Conservation (phyloP, 176 grass and related monocot species). For the Carex scoparia region DNA sequence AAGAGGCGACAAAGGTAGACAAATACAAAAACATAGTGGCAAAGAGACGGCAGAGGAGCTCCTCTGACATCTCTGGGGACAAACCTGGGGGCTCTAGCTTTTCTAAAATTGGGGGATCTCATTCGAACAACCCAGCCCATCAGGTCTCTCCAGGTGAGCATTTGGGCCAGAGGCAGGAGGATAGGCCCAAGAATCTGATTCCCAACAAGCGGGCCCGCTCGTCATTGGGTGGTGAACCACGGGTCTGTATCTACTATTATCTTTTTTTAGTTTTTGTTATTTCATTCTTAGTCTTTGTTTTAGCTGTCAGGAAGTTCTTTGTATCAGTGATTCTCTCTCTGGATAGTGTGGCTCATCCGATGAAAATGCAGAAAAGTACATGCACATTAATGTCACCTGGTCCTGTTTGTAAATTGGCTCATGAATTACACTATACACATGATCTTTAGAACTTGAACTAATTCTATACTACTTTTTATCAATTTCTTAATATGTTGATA, state of each 20-base stretch:
- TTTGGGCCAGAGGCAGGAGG: conserved; percentile 39
- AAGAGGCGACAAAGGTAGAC: conserved; percentile 53
- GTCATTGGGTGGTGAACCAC: conserved; percentile 51
- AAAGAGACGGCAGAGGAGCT: conserved; percentile 58
- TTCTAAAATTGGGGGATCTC: conserved; percentile 39
- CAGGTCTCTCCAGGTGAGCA: conserved; percentile 29
- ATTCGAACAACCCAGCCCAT: conserved; percentile 25
- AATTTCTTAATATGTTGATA: background rate
- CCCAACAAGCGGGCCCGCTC: conserved; percentile 67
- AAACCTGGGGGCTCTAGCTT: conserved; percentile 24
- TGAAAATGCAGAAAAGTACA: background rate
- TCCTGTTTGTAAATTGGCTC: background rate
- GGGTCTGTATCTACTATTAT: conserved; percentile 50
- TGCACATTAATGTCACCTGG: background rate
- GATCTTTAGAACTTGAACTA: background rate
- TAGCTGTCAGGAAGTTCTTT: background rate
- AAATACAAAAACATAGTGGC: conserved; percentile 54
- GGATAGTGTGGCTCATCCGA: background rate
- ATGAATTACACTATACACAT: background rate
- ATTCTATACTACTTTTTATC: background rate
- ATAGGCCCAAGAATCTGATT: conserved; percentile 48
- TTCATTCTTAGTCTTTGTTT: conserved; percentile 1
- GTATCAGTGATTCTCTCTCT: background rate
- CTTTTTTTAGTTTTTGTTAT: conserved; percentile 17
- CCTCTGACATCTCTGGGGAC: conserved; percentile 29